Percentiles rank a stretch among this genome's conserved stretches.
phyloP scores from a whole-genome alignment of 2,329 filamentous ascomycete genomes.

The Arthrobotrys sinensis region DNA sequence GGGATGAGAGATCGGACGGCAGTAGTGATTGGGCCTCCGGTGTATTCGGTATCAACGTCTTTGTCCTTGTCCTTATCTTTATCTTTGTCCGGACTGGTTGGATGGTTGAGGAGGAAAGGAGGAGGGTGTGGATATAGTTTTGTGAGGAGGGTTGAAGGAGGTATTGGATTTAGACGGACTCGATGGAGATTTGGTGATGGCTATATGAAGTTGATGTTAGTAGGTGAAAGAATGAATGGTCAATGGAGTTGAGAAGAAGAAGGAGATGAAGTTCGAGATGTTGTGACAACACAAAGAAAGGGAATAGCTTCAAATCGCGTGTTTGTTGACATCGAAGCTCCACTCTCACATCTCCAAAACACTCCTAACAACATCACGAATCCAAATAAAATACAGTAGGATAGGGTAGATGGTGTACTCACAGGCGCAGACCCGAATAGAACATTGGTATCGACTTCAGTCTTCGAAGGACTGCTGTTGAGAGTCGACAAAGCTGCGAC shows the following conservation, averaged over 20 bases:
- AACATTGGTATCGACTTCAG: not conserved
- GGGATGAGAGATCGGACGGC: constrained; percentile 23
- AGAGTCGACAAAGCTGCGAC: constrained; percentile 46
- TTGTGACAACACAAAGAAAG: constrained; percentile 49
- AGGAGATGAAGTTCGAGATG: constrained; percentile 24
- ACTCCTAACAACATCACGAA: not conserved
- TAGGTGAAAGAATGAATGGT: not conserved
- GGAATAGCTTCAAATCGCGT: constrained; percentile 17
- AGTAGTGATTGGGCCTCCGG: not conserved
- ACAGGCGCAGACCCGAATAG: constrained; percentile 14
- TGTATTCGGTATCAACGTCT: not conserved
- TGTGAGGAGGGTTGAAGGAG: constrained; percentile 25
- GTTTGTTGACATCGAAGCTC: constrained; percentile 29
- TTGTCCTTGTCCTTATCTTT: constrained; percentile 1
- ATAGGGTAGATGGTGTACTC: not conserved
- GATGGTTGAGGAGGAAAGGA: constrained; percentile 42
- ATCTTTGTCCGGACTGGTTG: constrained; percentile 32
- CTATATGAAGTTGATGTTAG: constrained; percentile 9
- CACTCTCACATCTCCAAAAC: not conserved
- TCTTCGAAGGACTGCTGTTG: constrained; percentile 22
- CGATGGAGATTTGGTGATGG: constrained; percentile 35
- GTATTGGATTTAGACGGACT: constrained; percentile 19
- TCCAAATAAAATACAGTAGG: no score
- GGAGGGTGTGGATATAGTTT: constrained; percentile 43
- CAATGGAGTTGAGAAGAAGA: constrained; percentile 17